A percentile compares a stretch with the other conserved stretches of the same genome.
Conservation (phyloP, 768 basidiomycete species). For the Pleurotus tuoliensis region DNA sequence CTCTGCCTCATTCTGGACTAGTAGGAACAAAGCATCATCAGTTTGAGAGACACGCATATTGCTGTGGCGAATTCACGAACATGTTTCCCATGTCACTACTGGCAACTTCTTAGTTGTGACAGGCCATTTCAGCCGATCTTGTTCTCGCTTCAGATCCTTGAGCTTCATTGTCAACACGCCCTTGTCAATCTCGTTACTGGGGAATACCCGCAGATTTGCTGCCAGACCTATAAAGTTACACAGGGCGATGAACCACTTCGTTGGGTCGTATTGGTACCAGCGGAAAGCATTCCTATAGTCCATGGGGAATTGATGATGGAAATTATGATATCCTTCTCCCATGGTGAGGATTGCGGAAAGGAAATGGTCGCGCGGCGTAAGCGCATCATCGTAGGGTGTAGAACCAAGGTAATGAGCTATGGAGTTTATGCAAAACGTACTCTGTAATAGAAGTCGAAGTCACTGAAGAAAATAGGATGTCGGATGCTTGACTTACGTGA, state of each 20-base stretch:
- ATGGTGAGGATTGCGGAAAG: conserved; percentile 80
- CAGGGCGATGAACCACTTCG: conserved; percentile 89
- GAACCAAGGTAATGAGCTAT: conserved; percentile 83
- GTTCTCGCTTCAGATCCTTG: conserved; percentile 61
- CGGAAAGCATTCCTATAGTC: conserved; percentile 75
- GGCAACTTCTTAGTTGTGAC: conserved; percentile 55
- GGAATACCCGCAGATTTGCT: conserved; percentile 79
- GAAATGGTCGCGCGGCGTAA: conserved; percentile 75
- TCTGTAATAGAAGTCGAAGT: conserved; percentile 33
- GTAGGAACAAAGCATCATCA: background rate
- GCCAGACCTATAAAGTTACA: conserved; percentile 67
- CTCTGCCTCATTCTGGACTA: conserved; percentile 68
- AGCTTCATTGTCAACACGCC: conserved; percentile 81
- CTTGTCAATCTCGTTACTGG: conserved; percentile 84
- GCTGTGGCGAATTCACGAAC: conserved; percentile 35
- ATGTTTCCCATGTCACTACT: conserved; percentile 77
- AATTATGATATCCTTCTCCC: conserved; percentile 89
- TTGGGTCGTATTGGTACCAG: conserved; percentile 90
- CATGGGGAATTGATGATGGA: conserved; percentile 90
- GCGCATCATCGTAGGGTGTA: conserved; percentile 76
- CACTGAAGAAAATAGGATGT: background rate
- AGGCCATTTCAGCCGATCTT: conserved; percentile 66
- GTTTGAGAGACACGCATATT: background rate
- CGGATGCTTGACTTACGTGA: conserved; percentile 52
- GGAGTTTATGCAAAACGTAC: conserved; percentile 87